Evolutionary conservation across 257 asterid genomes (phyloP), one percentile per base, ranked within the genome.

Genomic region (Ilex aquifolium): DNA sequence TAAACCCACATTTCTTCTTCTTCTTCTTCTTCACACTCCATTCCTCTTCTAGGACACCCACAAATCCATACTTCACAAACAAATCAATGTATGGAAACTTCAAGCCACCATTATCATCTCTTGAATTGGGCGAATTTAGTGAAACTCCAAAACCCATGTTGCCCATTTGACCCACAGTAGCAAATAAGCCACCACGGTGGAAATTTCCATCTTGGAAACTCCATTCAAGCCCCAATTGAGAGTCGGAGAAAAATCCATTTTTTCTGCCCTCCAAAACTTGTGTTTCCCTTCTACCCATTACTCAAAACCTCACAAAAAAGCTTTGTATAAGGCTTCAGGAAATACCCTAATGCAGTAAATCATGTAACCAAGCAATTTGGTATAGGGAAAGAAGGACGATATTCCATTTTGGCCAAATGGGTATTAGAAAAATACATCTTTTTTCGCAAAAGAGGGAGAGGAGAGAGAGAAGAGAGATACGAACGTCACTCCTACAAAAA

Each of bases 161-260:
- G 10, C 90, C 94, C 88, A 83, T 72, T 70, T 86, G 92, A 56
- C 93, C 79, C 53, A 92, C 88, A 2, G 95, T 88, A 16, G 96
- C 95, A 78, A 92, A 92, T 30, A 92, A 76, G n/a, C 95, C 98
- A 17, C 95, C 52, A 46, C 92, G 90, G 66, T 66, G 76, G 32
- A 66, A 67, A 66, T 64, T 69, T 67, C 70, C 72, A 65, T 92
- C 95, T 61, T 82, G 86, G 68, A 75, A 65, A 70, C 71, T 74
- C 85, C 81, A 85, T 60, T 79, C 91, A 49, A 82, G 75, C 68
- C 90, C 87, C 74, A 80, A 64, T 32, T 74, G 86, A 62, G 95
- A 83, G 81, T 68, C 76, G 13, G 81, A 74, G 40, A 65, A 75
- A 48, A 73, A 2, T 68, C 84, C 88, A 63, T 78, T 67, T 13